Conservation (phyloP, 2,329 filamentous ascomycete species). For the Xylariaceae sp. region DNA sequence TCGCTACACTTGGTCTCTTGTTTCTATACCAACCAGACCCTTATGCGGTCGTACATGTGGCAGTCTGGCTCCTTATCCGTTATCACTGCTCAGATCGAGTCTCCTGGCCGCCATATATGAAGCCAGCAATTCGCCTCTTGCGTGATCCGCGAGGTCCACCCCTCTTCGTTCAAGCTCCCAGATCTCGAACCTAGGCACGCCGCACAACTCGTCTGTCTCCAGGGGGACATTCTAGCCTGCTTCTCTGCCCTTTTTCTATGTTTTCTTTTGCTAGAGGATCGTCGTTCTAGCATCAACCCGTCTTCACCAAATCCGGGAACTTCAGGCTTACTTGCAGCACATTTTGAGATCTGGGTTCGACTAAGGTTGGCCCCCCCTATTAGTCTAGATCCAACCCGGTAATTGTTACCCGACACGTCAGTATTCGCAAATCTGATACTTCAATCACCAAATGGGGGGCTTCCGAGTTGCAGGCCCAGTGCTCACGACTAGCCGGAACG, state of each 20-base stretch:
- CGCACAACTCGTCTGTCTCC: not conserved
- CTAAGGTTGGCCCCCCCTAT: not conserved
- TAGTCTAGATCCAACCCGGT: not conserved
- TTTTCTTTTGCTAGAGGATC: not conserved
- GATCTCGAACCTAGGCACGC: not conserved
- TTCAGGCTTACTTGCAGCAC: constrained; percentile 16
- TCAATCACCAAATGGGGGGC: constrained; percentile 23
- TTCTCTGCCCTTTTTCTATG: not conserved
- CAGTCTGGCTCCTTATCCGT: not conserved
- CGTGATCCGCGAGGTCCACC: constrained; percentile 2
- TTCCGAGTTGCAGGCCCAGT: constrained; percentile 24
- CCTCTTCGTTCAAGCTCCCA: not conserved
- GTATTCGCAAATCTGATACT: constrained; percentile 8
- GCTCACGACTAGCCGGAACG: constrained; percentile 23
- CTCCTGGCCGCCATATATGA: constrained; percentile 9
- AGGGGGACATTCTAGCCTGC: not conserved
- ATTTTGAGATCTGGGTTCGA: constrained; percentile 5
- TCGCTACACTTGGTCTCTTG: constrained; percentile 1
- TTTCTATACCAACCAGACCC: constrained; percentile 7
- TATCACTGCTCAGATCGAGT: not conserved
- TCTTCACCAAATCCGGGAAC: constrained; percentile 1
- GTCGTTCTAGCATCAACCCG: constrained; percentile 1
- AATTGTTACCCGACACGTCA: constrained; percentile 6
- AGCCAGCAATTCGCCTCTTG: constrained; percentile 6
- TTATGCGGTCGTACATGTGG: constrained; percentile 8